Evolutionary conservation across 1,284 basidiomycete genomes (phyloP), one percentile per base, ranked within the genome.

Genomic region (Cryptococcus jaspeensis): DNA sequence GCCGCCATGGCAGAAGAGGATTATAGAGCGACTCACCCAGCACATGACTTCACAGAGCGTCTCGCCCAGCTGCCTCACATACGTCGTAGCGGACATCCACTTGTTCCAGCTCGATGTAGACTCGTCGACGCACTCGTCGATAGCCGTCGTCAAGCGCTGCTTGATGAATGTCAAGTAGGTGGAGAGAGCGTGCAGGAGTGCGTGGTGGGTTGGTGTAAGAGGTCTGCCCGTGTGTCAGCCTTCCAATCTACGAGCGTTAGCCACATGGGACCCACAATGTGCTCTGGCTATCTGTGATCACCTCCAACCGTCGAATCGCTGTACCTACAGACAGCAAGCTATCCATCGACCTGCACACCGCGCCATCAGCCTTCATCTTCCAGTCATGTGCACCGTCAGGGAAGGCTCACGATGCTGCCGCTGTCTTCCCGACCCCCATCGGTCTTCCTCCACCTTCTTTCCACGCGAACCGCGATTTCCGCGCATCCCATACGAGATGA

Each of bases 171-270:
- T 68, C 11, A 75, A 51, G 32, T 71, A 67, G 1, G 68, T 70
- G 44, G 69, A 68, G 2, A 74, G 54, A 5, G 66, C 67, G 53
- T 74, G 64, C 12, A 74, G 53, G 0, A 77, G 60, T 1, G 74
- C 73, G 45, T 75, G 75, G 56, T 76, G 74, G 0, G 74, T 76
- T 0, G 73, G 67, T 0, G 74, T 74, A 18, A 72, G 49, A 0
- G 69, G 65, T 11, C 74, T 76, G 48, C 9, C 25, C 16, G 20
- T 48, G 15, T 60, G 45, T 53, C 23, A 53, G 40, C 45, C n/a
- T 36, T 22, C 8, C 7, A 20, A 18, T 15, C n/a, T 50, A n/a
- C 5, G 12, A 9, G 20, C 25, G 39, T 18, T 8, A 12, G 11
- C 32, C 3, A 5, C 25, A 32, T 16, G 6, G 12, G 23, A 59